Evolutionary conservation across 495 filamentous ascomycete species (phyloP).

Genomic region (Aspergillus campestris): DNA sequence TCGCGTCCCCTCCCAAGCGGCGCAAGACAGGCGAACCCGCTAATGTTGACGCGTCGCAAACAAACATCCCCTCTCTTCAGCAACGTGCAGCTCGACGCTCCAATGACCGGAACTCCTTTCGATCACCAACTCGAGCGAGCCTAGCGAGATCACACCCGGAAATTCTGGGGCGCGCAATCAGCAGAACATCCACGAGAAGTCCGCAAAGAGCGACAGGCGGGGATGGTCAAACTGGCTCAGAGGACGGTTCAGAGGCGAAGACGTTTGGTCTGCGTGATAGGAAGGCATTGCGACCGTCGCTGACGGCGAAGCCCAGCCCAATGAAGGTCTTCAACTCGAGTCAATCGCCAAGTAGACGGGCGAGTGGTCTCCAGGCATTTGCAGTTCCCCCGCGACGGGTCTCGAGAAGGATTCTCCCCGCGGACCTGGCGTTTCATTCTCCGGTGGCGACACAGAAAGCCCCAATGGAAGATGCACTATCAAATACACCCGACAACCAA

Average conservation of each 20-base stretch:
- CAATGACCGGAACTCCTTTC: conserved; percentile 46
- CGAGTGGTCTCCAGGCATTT: conserved; percentile 31
- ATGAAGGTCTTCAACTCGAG: conserved; percentile 12
- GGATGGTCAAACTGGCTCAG: conserved; percentile 8
- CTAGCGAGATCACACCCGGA: conserved; percentile 56
- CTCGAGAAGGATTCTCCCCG: conserved; percentile 31
- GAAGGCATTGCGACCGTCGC: conserved; percentile 29
- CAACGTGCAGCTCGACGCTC: conserved; percentile 15
- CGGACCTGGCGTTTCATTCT: conserved; percentile 38
- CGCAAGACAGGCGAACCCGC: conserved; percentile 49
- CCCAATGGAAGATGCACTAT: conserved; percentile 6
- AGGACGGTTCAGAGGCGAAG: conserved; percentile 17
- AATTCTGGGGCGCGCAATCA: conserved; percentile 41
- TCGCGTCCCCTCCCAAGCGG: conserved; percentile 51
- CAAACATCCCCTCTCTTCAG: conserved; percentile 19
- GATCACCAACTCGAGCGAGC: conserved; percentile 57
- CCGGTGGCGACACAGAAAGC: conserved; percentile 25
- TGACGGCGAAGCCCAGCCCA: conserved; percentile 31
- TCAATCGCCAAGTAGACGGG: conserved; percentile 24
- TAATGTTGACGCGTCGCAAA: conserved; percentile 25
- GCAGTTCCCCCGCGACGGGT: conserved; percentile 34
- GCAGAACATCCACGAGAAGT: conserved; percentile 23
- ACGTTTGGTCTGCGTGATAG: conserved; percentile 26
- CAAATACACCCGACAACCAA: conserved; percentile 32
- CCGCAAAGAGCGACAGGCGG: conserved; percentile 9